Conservation (phyloP, 768 basidiomycete genomes). For the Suillus plorans region DNA sequence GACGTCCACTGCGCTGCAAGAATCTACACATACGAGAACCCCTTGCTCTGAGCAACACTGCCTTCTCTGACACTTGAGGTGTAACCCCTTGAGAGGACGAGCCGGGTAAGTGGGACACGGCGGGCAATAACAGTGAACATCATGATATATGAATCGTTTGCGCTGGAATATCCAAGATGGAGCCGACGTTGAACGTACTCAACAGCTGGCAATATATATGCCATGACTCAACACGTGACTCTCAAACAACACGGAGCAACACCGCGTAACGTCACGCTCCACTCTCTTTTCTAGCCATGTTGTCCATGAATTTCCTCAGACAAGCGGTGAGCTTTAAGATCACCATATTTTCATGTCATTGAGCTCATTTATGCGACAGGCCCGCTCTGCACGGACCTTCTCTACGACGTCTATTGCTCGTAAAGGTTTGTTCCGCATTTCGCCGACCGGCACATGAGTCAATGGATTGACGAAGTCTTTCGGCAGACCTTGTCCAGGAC, state of each 20-base stretch:
- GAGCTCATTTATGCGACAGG: slow-evolving; percentile 36
- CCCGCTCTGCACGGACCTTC: slow-evolving; percentile 56
- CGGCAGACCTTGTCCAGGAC: slow-evolving; percentile 86
- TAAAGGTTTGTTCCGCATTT: slow-evolving; percentile 52
- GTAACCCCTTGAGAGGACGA: slow-evolving; percentile 33
- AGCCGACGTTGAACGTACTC: no score
- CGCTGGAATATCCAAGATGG: neutral
- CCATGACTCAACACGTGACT: slow-evolving; percentile 19
- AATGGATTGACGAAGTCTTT: slow-evolving; percentile 7
- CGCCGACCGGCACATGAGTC: slow-evolving; percentile 16
- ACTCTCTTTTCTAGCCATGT: slow-evolving; percentile 60
- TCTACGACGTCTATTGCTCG: slow-evolving; percentile 58
- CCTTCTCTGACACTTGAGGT: slow-evolving; percentile 49
- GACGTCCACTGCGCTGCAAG: neutral
- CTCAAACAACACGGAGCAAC: slow-evolving; percentile 24
- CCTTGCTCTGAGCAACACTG: slow-evolving; percentile 59
- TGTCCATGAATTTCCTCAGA: slow-evolving; percentile 53
- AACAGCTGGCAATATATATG: neutral
- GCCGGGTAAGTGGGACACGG: slow-evolving; percentile 39
- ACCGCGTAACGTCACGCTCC: slow-evolving; percentile 44
- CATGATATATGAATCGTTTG: slow-evolving; percentile 8
- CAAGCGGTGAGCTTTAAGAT: slow-evolving; percentile 40
- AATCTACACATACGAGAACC: slow-evolving; percentile 51
- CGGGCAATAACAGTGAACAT: slow-evolving; percentile 33
- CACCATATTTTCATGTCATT: slow-evolving; percentile 1